phyloP scores from a whole-genome alignment of 2,329 filamentous ascomycete species.

The Nemania sp. region DNA sequence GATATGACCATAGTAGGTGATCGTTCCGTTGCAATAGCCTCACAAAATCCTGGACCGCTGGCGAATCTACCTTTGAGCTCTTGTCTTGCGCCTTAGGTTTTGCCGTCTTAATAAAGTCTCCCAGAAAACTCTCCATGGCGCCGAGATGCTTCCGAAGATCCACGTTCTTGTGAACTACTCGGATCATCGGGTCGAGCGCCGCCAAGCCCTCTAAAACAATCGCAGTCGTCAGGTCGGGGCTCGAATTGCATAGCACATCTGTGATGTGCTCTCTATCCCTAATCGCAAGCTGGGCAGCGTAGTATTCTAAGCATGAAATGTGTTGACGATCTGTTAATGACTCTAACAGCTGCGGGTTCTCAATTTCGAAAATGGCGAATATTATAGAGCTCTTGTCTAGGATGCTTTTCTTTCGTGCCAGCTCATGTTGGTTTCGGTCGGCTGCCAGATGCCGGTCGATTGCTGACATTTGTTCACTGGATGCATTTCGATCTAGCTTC shows the following conservation, averaged over 20 bases:
- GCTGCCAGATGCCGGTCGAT: constrained; percentile 63
- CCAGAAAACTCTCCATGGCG: constrained; percentile 69
- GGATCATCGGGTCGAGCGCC: constrained; percentile 76
- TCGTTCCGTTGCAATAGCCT: constrained; percentile 67
- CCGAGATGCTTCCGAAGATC: constrained; percentile 72
- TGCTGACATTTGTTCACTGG: constrained; percentile 63
- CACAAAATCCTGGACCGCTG: constrained; percentile 75
- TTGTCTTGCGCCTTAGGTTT: constrained; percentile 51
- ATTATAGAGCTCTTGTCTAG: constrained; percentile 63
- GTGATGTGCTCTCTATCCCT: constrained; percentile 75
- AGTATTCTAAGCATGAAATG: constrained; percentile 68
- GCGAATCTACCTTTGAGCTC: constrained; percentile 44
- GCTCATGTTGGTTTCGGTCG: constrained; percentile 60
- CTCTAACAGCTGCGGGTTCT: constrained; percentile 50
- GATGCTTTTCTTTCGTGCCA: constrained; percentile 60
- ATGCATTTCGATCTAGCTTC: constrained; percentile 63
- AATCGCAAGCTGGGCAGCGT: constrained; percentile 70
- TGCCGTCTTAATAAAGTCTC: constrained; percentile 68
- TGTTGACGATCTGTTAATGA: constrained; percentile 65
- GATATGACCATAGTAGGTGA: constrained; percentile 67
- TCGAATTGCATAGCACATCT: constrained; percentile 66
- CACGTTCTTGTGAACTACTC: constrained; percentile 70
- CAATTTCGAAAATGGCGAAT: constrained; percentile 63
- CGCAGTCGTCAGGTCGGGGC: constrained; percentile 74
- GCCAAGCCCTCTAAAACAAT: constrained; percentile 66